Base-by-base conservation (phyloP, 2,329 filamentous ascomycete species). In the Cyphellophora europaea region DNA sequence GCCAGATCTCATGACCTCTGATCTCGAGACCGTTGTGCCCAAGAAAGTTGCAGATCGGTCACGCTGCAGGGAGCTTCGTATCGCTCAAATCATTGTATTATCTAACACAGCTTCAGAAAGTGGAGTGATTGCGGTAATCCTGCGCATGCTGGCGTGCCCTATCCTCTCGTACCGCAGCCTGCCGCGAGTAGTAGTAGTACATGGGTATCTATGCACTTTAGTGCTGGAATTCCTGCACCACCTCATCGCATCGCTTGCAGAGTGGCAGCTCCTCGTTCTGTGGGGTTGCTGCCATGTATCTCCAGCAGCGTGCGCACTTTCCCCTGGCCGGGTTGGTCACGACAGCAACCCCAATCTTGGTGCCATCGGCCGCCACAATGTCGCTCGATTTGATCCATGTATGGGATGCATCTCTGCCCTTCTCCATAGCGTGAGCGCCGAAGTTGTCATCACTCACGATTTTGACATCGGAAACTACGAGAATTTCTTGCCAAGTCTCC, bases 241-340 rank as follows among this genome's bases (percentile, higher is more conserved):
- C 42, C 33, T 41, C 30, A 19, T 39, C 37, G 39, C 44, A 47
- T 30, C 44, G 35, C 12, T 13, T 29, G 35, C 44, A 47, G 11
- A 47, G 37, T n/a, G 35, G 15, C 8, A 27, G 32, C 8, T 33
- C 28, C 10, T 21, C 11, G n/a, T 21, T 23, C 13, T 28, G 23
- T 23, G 19, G 19, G 13, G 30, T 15, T 27, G 35, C 33, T 5
- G 43, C 44, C 19, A 82, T 69, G 56, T 85, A 93, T 42, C 82
- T 75, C 91, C 91, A 98, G 61, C 91, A 98, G 33, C 91, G 70
- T 1, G 74, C 69, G 55, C 91, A 98, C 58, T 96, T 98, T 30
- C 30, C 32, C 15, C 30, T 25, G 19, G 30, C 32, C 28, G 44
- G 42, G 27, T 35, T 44, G 12, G 18, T 19, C n/a, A 40, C 41